Evolutionary conservation across 2,329 filamentous ascomycete genomes (phyloP).

Genomic region (Colletotrichum lindemuthianum): DNA sequence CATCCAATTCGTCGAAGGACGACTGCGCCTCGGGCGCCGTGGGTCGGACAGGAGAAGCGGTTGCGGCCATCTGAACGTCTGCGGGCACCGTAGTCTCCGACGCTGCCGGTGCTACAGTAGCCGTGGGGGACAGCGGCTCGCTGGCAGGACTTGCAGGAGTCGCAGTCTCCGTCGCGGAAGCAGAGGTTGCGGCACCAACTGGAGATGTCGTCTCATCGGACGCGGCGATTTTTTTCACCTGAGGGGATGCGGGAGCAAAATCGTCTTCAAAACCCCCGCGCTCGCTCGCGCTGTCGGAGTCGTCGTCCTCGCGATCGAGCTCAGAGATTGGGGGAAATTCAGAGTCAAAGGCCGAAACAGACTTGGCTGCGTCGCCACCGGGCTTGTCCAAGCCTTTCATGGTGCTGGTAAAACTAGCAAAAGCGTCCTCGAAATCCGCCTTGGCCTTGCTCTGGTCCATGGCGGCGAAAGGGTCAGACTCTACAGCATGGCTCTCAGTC

Average conservation of each 20-base stretch:
- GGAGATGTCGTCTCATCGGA: constrained; percentile 35
- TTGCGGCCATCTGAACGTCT: not conserved
- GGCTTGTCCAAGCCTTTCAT: constrained; percentile 60
- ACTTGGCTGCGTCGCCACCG: constrained; percentile 53
- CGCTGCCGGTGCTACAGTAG: constrained; percentile 1
- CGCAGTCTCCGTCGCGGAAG: constrained; percentile 35
- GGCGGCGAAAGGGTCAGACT: constrained; percentile 62
- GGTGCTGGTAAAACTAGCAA: constrained; percentile 75
- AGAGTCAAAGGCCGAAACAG: constrained; percentile 67
- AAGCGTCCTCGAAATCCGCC: constrained; percentile 86
- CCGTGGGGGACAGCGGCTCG: constrained; percentile 36
- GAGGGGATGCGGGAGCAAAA: constrained; percentile 75
- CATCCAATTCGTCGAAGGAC: constrained; percentile 79
- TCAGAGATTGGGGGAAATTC: constrained; percentile 97
- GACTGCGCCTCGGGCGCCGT: constrained; percentile 50
- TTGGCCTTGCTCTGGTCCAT: constrained; percentile 71
- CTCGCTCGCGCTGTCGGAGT: constrained; percentile 83
- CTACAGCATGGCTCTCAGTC: constrained; percentile 10
- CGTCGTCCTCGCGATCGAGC: constrained; percentile 72
- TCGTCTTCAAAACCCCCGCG: constrained; percentile 92
- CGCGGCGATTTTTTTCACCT: constrained; percentile 45
- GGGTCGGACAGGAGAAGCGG: constrained; percentile 40
- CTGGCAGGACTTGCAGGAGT: constrained; percentile 12
- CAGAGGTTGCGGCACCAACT: constrained; percentile 41
- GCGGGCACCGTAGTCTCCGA: constrained; percentile 11